Conservation (phyloP, 2,329 filamentous ascomycete species). For the Penicillium brevicompactum region DNA sequence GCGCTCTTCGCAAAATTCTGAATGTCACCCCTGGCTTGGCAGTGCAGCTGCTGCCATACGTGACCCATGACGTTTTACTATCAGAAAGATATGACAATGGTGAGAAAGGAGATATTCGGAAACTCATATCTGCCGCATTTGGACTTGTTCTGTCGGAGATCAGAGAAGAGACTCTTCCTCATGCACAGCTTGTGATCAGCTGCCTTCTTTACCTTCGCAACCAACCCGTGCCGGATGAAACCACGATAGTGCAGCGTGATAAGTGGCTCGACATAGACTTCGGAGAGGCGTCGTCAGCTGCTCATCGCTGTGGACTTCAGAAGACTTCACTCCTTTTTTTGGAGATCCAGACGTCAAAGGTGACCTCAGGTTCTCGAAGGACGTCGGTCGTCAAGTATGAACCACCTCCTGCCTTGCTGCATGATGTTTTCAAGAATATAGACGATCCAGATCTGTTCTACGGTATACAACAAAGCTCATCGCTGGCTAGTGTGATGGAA, state of each 20-base stretch:
- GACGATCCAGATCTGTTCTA: slow-evolving; percentile 98
- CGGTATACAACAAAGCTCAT: slow-evolving; percentile 77
- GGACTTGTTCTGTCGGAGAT: slow-evolving; percentile 62
- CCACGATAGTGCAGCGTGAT: slow-evolving; percentile 74
- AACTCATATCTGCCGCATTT: slow-evolving; percentile 66
- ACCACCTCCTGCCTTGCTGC: slow-evolving; percentile 68
- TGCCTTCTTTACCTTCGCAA: slow-evolving; percentile 85
- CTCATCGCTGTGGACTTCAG: slow-evolving; percentile 77
- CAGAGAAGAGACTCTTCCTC: slow-evolving; percentile 54
- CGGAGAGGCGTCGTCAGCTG: slow-evolving; percentile 68
- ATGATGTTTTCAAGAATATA: slow-evolving; percentile 85
- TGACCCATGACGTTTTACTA: slow-evolving; percentile 78
- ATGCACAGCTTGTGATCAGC: slow-evolving; percentile 73
- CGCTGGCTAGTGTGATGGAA: slow-evolving; percentile 74
- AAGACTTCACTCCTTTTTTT: slow-evolving; percentile 83
- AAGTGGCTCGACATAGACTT: slow-evolving; percentile 87
- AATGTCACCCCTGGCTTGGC: slow-evolving; percentile 69
- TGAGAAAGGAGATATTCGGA: slow-evolving; percentile 60
- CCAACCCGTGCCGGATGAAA: slow-evolving; percentile 73
- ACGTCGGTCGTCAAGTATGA: slow-evolving; percentile 60
- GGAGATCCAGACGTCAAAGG: slow-evolving; percentile 68
- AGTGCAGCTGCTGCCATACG: slow-evolving; percentile 74
- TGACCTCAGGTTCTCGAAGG: slow-evolving; percentile 62
- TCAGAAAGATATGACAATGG: slow-evolving; percentile 66
- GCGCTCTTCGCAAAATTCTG: slow-evolving; percentile 68